Evolutionary conservation across 2,329 filamentous ascomycete species (phyloP), one percentile per base, ranked within the genome.

Genomic region (Celoporthe dispersa): DNA sequence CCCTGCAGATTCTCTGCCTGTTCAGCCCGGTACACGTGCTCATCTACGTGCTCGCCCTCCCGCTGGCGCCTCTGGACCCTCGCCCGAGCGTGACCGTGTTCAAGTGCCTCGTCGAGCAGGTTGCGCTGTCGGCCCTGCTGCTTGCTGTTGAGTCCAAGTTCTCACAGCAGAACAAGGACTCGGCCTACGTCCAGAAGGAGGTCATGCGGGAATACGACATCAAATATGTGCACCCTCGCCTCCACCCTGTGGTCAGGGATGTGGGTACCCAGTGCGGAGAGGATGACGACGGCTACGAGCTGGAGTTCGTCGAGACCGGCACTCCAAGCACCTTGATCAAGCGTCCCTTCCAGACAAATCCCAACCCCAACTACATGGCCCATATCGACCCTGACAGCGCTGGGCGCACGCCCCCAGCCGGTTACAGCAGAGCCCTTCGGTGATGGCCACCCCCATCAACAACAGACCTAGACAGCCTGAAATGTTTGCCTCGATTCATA

Each of bases 1-100:
- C 90, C 61, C 82, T 98, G 67, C 89, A 91, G 51, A 83, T 98
- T 2, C 94, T 98, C 77, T 96, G 93, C 75, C 84, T 96, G 55
- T 98, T 99, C 83, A 97, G 94, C 75, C 96, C 96, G 0, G 92
- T 94, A 0, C 97, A 99, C 81, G 88, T 97, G n/a, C 82, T 97
- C 63, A 87, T 98, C 37, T 97, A 99, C 81, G 91, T 91, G 85
- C 86, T 97, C 41, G 94, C 95, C 75, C 86, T 99, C 1, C 97
- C 96, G 0, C 88, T 96, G 1, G 85, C 88, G 28, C 82, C 90
- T 2, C 85, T 93, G 22, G 94, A 97, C 76, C 89, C 92, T 55
- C 88, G 91, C 67, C 95, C 94, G 2, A 98, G 94, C 76, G 88
- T 97, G 57, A 96, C 93, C 0, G 90, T 98, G 2, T 89, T 94